These are phyloP conservation scores for Senna tora DNA, from an alignment of 306 rosid species.

Conservation along the genomic window DNA sequence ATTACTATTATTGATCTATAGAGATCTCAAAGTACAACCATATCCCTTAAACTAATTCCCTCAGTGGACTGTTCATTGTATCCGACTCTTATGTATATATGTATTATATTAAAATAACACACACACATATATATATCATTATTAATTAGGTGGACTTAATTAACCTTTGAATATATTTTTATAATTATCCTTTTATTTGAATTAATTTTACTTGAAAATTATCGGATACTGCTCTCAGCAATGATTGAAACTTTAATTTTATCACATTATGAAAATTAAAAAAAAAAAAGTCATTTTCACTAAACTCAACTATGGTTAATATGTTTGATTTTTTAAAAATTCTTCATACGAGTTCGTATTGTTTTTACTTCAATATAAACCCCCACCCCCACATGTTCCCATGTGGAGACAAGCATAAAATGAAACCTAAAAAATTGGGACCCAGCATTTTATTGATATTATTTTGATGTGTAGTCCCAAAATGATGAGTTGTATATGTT, in stretches of 20 bases:
- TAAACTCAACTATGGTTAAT: no score
- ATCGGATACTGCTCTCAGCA: no score
- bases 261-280: no score
- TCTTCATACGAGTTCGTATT: background rate
- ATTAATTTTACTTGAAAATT: no score
- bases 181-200: no score
- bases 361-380: background rate
- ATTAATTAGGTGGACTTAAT: background rate
- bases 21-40: slow-evolving; percentile 56
- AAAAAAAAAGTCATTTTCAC: no score
- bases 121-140: no score
- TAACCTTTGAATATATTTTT: no score
- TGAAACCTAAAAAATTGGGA: background rate
- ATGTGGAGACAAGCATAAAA: slow-evolving; percentile 33
- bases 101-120: background rate
- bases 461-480: background rate
- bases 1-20: slow-evolving; percentile 25
- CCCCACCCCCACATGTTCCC: slow-evolving; percentile 29
- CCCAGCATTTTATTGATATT: background rate
- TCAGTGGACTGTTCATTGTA: slow-evolving; percentile 50
- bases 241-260: no score
- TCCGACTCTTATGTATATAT: slow-evolving; percentile 32
- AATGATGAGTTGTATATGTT: slow-evolving; percentile 21
- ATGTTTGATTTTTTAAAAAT: background rate
- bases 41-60: slow-evolving; percentile 50